Evolutionary conservation across 495 filamentous ascomycete species (phyloP), one percentile per base, ranked within the genome.

Genomic region (Penicillium ucsense): DNA sequence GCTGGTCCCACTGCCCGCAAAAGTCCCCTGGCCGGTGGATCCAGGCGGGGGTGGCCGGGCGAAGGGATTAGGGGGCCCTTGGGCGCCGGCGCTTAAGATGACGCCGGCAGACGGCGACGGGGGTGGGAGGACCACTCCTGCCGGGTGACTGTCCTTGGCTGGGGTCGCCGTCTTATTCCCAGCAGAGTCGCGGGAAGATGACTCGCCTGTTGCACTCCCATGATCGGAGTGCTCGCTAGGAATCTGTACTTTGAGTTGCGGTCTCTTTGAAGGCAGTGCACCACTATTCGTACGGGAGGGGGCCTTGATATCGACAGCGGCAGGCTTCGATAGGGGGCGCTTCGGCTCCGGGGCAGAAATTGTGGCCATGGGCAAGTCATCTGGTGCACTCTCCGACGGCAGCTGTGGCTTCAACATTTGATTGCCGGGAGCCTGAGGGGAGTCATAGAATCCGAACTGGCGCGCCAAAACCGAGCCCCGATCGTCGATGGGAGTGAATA

Each of bases 401-500:
- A 59, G 37, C 36, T 76, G 67, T 1, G 57, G 33, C 32, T 67
- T 70, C 41, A 74, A n/a, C 9, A 51, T 44, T 65, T 72, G 47
- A 58, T 72, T 63, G 45, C 56, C 43, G 42, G 71, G 67, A 41
- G 56, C 43, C 41, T 71, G 67, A 3, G 68, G 61, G 5, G 67
- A 60, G 37, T 82, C 78, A 32, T 55, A 62, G 47, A 64, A 71
- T 36, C 86, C 88, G 60, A 92, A 85, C 65, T 95, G 88, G 46
- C 88, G 85, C 9, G 86, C 86, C 27, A 96, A 71, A 51, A 95
- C 81, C 5, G 92, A 96, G 39, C 86, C 79, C 48, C 83, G 87
- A 59, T 95, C 91, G 54, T 95, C 92, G 47, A 97, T 94, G 2
- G 92, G 92, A 1, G 92, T 98, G 56, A 95, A 97, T 45, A 97